A percentile compares a stretch with the other conserved stretches of the same genome.
Evolutionary conservation across 2,329 filamentous ascomycete genomes (phyloP).

Genomic region (Didymellaceae sp.): DNA sequence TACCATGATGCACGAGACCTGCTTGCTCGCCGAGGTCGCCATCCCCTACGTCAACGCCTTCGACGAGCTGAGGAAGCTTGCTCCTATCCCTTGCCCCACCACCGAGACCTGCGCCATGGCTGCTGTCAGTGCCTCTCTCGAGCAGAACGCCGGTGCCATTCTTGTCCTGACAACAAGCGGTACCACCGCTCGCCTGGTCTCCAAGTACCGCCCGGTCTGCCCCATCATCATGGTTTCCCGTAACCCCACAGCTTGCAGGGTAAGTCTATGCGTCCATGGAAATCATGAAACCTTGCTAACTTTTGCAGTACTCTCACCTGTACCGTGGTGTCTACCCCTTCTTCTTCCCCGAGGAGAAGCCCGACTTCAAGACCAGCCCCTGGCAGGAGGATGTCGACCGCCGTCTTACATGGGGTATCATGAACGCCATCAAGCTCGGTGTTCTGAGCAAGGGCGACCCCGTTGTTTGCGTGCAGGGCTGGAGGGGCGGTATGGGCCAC

Average conservation of each 20-base stretch:
- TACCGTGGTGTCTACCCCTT: slow-evolving; percentile 99
- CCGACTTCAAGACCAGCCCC: slow-evolving; percentile 88
- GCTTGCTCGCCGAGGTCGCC: slow-evolving; percentile 93
- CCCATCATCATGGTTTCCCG: slow-evolving; percentile 99
- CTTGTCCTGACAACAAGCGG: slow-evolving; percentile 95
- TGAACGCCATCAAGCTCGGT: slow-evolving; percentile 81
- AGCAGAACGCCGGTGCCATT: slow-evolving; percentile 95
- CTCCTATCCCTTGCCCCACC: slow-evolving; percentile 82
- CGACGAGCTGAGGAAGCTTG: slow-evolving; percentile 88
- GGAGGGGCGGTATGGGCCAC: slow-evolving; percentile 90
- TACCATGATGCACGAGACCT: slow-evolving; percentile 97
- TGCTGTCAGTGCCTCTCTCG: slow-evolving; percentile 91
- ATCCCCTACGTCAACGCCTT: slow-evolving; percentile 97
- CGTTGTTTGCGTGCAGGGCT: slow-evolving; percentile 86
- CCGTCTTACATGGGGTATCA: slow-evolving; percentile 96
- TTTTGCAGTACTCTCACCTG: slow-evolving; percentile 76
- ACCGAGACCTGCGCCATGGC: slow-evolving; percentile 97
- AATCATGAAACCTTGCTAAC: slow-evolving; percentile 23
- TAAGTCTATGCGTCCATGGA: slow-evolving; percentile 48
- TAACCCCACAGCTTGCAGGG: slow-evolving; percentile 78
- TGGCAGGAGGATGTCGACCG: slow-evolving; percentile 99
- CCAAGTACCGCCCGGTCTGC: slow-evolving; percentile 98
- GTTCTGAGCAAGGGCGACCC: slow-evolving; percentile 75
- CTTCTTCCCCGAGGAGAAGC: slow-evolving; percentile 90
- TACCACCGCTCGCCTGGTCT: slow-evolving; percentile 90